Evolutionary conservation across 2,329 filamentous ascomycete genomes (phyloP), one percentile per base, ranked within the genome.

Genomic region (Hypoxylon sp.): DNA sequence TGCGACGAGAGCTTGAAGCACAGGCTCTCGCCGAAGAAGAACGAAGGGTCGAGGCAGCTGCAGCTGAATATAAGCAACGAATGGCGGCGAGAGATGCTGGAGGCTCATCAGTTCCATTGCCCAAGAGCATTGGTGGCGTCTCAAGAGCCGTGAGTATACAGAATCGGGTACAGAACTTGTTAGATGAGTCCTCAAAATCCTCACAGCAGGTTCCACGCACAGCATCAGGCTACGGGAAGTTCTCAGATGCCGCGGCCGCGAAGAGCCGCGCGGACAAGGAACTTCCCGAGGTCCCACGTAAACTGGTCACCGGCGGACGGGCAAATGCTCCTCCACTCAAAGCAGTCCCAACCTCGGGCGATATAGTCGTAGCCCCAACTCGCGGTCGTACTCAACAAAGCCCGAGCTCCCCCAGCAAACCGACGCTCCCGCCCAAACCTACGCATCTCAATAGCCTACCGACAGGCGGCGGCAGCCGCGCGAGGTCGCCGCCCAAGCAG

Each of bases 151-250:
- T 89, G n/a, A 92, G 90, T 24, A 99, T 99, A 72, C 93, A 98
- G 76, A 93, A 92, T 74, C 90, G 95, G 68, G 93, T 99, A 57
- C 92, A 96, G 80, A 93, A 88, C 51, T 82, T 98, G 51, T 81
- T 99, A 14, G 90, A 89, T 65, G 94, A 97, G 73, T 93, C 91
- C 40, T 87, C 88, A 71, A 88, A 84, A 69, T 83, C 87, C 4
- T 76, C 84, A 1, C 73, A 75, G 52, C 72, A 75, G 33, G 85
- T 87, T 26, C 88, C 89, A 70, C 80, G 83, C 51, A 97, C 93
- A 0, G 94, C 94, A 0, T 90, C 94, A 68, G 95, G 95, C 0
- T 98, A 98, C 76, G 96, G 96, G 6, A 90, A 90, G 64, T 97
- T 92, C 77, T 93, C 94, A 18, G 91, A 89, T 67, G 78, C 79